phyloP scores from a whole-genome alignment of 192 early-diverging fungal genomes.

The Pilobolus umbonatus region DNA sequence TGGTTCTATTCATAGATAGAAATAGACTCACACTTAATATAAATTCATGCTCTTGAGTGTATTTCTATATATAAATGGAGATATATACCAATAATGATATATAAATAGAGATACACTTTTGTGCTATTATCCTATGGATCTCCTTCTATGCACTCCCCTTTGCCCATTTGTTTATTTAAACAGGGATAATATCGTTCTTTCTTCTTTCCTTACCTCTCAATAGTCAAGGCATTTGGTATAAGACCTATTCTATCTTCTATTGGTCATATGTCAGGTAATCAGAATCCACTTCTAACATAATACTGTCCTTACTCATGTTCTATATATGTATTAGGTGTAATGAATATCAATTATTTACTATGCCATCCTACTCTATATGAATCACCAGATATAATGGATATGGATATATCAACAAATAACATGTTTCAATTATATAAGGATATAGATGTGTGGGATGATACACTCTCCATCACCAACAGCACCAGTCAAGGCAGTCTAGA shows the following conservation, averaged over 20 bases:
- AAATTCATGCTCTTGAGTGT: neutral
- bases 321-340: neutral
- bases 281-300: no score
- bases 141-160: no score
- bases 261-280: no score
- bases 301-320: neutral
- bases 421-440: neutral
- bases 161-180: neutral
- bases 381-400: neutral
- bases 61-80: no score
- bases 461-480: neutral
- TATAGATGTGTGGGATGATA: neutral
- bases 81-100: no score
- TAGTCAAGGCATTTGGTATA: neutral
- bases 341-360: constrained; percentile 11
- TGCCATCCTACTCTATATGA: constrained; percentile 1
- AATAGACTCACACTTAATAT: neutral
- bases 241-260: neutral
- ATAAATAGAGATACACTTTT: no score
- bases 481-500: neutral
- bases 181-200: neutral
- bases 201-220: neutral
- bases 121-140: no score
- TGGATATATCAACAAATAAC: neutral
- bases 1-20: neutral